phyloP scores from a whole-genome alignment of 768 basidiomycete species.

The Lactarius hengduanensis region DNA sequence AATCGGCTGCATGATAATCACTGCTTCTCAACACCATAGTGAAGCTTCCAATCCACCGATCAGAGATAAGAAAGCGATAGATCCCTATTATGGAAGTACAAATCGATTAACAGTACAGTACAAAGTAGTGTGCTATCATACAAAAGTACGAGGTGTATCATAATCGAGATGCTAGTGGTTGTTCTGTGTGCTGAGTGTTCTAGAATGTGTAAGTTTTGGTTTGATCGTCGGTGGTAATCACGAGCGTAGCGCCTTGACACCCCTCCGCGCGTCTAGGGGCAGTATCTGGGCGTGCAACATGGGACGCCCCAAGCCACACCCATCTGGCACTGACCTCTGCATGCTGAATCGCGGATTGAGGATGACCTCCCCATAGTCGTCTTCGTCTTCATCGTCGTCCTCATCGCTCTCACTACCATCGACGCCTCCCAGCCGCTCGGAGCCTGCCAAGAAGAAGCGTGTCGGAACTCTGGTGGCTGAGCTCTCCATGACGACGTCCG shows the following conservation, averaged over 20 bases:
- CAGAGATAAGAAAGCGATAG: slow-evolving; percentile 1
- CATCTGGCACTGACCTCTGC: slow-evolving; percentile 9
- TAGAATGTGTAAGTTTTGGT: slow-evolving; percentile 12
- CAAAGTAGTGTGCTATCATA: slow-evolving; percentile 24
- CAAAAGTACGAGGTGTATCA: slow-evolving; percentile 8
- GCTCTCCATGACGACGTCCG: slow-evolving; percentile 8
- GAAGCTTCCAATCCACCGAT: neutral
- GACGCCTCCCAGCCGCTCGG: slow-evolving; percentile 1
- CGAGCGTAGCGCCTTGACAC: slow-evolving; percentile 4
- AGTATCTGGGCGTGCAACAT: slow-evolving; percentile 12
- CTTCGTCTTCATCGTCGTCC: slow-evolving; percentile 23
- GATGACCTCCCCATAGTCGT: slow-evolving; percentile 29
- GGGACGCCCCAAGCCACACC: neutral
- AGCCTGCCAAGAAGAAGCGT: slow-evolving; percentile 21
- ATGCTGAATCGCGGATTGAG: slow-evolving; percentile 24
- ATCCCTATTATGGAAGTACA: slow-evolving; percentile 6
- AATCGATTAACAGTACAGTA: slow-evolving; percentile 26
- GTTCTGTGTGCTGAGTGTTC: slow-evolving; percentile 1
- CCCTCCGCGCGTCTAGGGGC: slow-evolving; percentile 10
- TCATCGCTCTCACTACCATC: slow-evolving; percentile 18
- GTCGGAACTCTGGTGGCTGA: neutral
- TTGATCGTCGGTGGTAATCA: neutral
- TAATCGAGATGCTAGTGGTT: slow-evolving; percentile 3
- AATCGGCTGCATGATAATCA: neutral
- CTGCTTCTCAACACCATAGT: neutral